Percentiles rank a stretch among this genome's conserved stretches.
Evolutionary conservation across 192 early-diverging fungal species (phyloP).

Genomic region (Allomyces macrogynus): DNA sequence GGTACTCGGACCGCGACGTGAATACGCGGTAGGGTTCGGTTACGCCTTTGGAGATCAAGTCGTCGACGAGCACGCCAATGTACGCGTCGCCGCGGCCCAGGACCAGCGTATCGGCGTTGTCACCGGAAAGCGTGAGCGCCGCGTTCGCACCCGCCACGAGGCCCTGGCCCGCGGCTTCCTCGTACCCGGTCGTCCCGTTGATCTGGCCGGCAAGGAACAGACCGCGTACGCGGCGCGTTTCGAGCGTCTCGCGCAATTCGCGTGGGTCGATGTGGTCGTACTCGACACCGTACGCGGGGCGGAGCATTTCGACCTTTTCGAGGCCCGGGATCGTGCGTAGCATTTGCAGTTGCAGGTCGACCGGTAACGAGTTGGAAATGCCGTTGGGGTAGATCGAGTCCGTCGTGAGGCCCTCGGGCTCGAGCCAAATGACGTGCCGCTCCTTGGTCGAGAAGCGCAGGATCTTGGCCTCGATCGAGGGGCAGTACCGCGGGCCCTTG

Average conservation of each 20-base stretch:
- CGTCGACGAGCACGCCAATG: conserved; percentile 62
- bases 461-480: conserved; percentile 63
- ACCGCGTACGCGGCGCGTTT: conserved; percentile 57
- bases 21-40: conserved; percentile 67
- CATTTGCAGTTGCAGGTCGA: conserved; percentile 46
- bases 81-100: conserved; percentile 59
- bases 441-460: conserved; percentile 43
- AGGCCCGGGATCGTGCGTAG: conserved; percentile 51
- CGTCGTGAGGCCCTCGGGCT: conserved; percentile 55
- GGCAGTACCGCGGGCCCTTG: conserved; percentile 62
- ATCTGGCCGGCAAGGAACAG: conserved; percentile 68
- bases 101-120: not conserved
- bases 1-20: conserved; percentile 62
- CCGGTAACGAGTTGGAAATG: conserved; percentile 63
- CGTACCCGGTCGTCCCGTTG: conserved; percentile 73
- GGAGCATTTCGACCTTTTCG: conserved; percentile 49
- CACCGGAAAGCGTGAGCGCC: conserved; percentile 12
- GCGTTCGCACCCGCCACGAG: conserved; percentile 61
- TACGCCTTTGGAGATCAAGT: conserved; percentile 60
- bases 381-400: conserved; percentile 64
- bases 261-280: conserved; percentile 71
- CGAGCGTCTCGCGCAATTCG: conserved; percentile 47
- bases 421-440: conserved; percentile 57
- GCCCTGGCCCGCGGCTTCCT: conserved; percentile 64
- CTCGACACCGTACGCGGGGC: conserved; percentile 65